Evolutionary conservation across 352 stramenopile genomes (phyloP), one percentile per base, ranked within the genome.

Genomic region (Pythium diclinum): DNA sequence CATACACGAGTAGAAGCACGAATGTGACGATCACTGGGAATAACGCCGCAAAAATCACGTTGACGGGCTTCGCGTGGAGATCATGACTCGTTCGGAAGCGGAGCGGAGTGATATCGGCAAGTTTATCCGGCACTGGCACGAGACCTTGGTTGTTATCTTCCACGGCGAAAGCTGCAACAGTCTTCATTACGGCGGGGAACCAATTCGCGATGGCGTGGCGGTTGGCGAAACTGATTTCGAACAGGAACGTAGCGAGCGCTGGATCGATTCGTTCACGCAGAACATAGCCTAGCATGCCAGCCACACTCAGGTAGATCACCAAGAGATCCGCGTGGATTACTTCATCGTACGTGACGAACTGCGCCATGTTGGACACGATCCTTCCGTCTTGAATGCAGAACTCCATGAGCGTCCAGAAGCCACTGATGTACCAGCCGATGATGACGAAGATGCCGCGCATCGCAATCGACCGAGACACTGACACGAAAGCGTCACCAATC

Each of bases 401-500:
- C 48, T 83, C 74, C 0, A 71, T 73, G 0, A 83, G 55, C 1
- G 67, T 72, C 72, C 75, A 87, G 38, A 75, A 83, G 0, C 64
- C 67, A 36, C 85, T 77, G 9, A 87, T 48, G 28, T 71, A 59
- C 67, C 77, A 81, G 7, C 67, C 61, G 9, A 81, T 56, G 1
- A 85, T 9, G 0, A 87, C 68, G 13, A 77, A 56, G 17, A 75
- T 46, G 1, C 74, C 74, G 25, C 69, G 72, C 49, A 70, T 69
- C 0, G 76, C 49, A 23, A 82, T 61, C 3, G 70, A 64, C 9
- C 49, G 76, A 0, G 74, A 83, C 13, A 66, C 38, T 4, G 59
- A 66, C 13, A 66, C 59, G n/a, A 66, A 66, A 6, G 59, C 49
- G 40, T 59, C 59, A 3, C 59, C 59, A 9, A 59, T 60, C 59